Percentiles rank a stretch among this genome's conserved stretches.
These are phyloP conservation scores for Neonectria coccinea DNA, from an alignment of 2,329 filamentous ascomycete species.

Conservation along the genomic window DNA sequence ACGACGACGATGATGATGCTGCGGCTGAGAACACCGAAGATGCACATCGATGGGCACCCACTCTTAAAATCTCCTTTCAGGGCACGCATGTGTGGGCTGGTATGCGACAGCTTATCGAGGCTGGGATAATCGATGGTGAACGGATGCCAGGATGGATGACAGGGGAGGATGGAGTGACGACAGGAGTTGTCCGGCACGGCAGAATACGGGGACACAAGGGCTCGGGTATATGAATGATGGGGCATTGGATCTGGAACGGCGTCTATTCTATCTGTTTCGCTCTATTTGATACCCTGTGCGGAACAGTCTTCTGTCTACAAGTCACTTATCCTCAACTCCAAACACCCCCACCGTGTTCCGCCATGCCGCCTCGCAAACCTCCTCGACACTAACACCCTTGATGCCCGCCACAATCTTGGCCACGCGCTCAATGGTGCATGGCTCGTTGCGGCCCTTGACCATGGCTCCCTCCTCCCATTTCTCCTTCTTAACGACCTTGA, in stretches of 20 bases:
- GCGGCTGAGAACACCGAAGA: slow-evolving; percentile 43
- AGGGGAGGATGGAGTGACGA: slow-evolving; percentile 83
- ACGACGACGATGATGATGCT: slow-evolving; percentile 32
- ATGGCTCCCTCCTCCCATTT: slow-evolving; percentile 89
- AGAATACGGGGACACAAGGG: slow-evolving; percentile 71
- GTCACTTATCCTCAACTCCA: slow-evolving; percentile 64
- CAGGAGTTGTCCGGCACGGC: slow-evolving; percentile 75
- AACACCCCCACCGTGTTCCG: slow-evolving; percentile 85
- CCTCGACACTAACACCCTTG: slow-evolving; percentile 82
- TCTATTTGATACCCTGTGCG: slow-evolving; percentile 48
- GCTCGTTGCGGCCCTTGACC: slow-evolving; percentile 96
- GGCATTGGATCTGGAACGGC: slow-evolving; percentile 33
- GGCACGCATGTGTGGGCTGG: slow-evolving; percentile 86
- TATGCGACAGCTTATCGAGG: slow-evolving; percentile 80
- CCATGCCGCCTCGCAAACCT: slow-evolving; percentile 89
- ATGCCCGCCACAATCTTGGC: slow-evolving; percentile 90
- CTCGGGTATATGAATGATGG: slow-evolving; percentile 59
- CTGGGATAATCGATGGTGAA: slow-evolving; percentile 79
- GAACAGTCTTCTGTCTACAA: slow-evolving; percentile 24
- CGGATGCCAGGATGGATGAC: slow-evolving; percentile 93
- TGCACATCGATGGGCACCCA: slow-evolving; percentile 49
- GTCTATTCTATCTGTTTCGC: slow-evolving; percentile 44
- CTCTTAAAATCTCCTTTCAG: slow-evolving; percentile 74
- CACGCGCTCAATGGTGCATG: slow-evolving; percentile 85
- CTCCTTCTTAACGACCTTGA: slow-evolving; percentile 93